Conservation (phyloP, 495 filamentous ascomycete genomes). For the Xylaria castorea region DNA sequence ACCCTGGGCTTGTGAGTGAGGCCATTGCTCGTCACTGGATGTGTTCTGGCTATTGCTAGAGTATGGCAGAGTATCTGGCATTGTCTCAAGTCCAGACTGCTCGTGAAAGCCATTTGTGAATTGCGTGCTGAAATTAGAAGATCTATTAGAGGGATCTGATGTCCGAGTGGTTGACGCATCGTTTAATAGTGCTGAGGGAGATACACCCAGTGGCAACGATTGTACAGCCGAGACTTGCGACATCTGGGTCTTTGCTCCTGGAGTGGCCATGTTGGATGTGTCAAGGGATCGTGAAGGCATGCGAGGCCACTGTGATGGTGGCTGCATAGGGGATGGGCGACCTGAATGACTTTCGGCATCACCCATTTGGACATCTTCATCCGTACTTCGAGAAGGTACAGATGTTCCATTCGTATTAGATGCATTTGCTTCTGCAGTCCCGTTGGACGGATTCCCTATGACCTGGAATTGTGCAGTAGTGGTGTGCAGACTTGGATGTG, state of each 20-base stretch:
- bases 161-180: conserved; percentile 90
- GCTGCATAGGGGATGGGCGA: conserved; percentile 43
- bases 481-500: conserved; percentile 62
- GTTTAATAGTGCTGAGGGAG: conserved; percentile 77
- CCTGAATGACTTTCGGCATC: conserved; percentile 61
- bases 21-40: conserved; percentile 53
- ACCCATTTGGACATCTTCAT: conserved; percentile 62
- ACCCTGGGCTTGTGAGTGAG: conserved; percentile 59
- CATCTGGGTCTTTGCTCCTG: conserved; percentile 49
- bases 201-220: conserved; percentile 75
- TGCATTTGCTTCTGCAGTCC: conserved; percentile 59
- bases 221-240: conserved; percentile 78
- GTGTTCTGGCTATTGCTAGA: conserved; percentile 43
- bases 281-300: conserved; percentile 37
- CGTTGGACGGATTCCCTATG: conserved; percentile 56
- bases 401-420: conserved; percentile 71
- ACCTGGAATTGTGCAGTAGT: conserved; percentile 55
- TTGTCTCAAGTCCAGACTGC: conserved; percentile 35
- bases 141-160: conserved; percentile 66
- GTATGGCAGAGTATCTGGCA: conserved; percentile 65
- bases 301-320: conserved; percentile 42
- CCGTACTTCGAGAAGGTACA: conserved; percentile 59
- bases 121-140: conserved; percentile 67
- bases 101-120: conserved; percentile 61
- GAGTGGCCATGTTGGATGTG: conserved; percentile 41